These are phyloP conservation scores for Sorghum bicolor DNA, from an alignment of 176 grass and related monocot genomes.

Conservation along the genomic window DNA sequence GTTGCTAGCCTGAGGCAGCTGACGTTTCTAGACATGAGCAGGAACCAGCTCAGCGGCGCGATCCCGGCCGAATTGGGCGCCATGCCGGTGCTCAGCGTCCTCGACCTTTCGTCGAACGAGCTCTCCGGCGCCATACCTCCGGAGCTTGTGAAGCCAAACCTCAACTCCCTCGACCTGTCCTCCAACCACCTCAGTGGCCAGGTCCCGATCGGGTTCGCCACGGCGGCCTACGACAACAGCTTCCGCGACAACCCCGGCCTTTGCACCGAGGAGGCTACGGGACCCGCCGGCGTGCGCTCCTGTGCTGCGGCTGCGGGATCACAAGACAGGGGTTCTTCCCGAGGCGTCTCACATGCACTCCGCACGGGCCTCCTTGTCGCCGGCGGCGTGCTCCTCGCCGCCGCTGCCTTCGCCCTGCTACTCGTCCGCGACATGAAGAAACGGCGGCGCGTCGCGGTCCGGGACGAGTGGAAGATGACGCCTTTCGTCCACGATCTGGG, in stretches of 20 bases:
- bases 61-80: slow-evolving; percentile 57
- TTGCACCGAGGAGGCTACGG: slow-evolving; percentile 32
- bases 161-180: slow-evolving; percentile 68
- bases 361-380: slow-evolving; percentile 49
- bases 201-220: slow-evolving; percentile 46
- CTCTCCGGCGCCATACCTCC: slow-evolving; percentile 64
- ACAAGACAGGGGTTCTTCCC: neutral
- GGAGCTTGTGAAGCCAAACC: slow-evolving; percentile 25
- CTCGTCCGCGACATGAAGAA: slow-evolving; percentile 39
- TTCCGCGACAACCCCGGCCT: slow-evolving; percentile 75
- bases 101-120: slow-evolving; percentile 75
- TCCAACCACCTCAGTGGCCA: slow-evolving; percentile 65
- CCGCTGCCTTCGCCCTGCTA: slow-evolving; percentile 29
- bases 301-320: slow-evolving; percentile 15
- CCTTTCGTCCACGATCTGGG: slow-evolving; percentile 58
- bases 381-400: slow-evolving; percentile 24
- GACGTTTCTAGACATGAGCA: slow-evolving; percentile 45
- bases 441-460: slow-evolving; percentile 24
- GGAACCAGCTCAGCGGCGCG: slow-evolving; percentile 47
- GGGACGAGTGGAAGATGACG: slow-evolving; percentile 61
- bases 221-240: slow-evolving; percentile 42
- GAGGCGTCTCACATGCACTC: slow-evolving; percentile 38
- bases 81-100: slow-evolving; percentile 38
- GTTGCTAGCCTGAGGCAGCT: slow-evolving; percentile 24
- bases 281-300: slow-evolving; percentile 30